These are phyloP conservation scores for Coprinopsis sp. DNA, from an alignment of 768 basidiomycete species.

Conservation along the genomic window DNA sequence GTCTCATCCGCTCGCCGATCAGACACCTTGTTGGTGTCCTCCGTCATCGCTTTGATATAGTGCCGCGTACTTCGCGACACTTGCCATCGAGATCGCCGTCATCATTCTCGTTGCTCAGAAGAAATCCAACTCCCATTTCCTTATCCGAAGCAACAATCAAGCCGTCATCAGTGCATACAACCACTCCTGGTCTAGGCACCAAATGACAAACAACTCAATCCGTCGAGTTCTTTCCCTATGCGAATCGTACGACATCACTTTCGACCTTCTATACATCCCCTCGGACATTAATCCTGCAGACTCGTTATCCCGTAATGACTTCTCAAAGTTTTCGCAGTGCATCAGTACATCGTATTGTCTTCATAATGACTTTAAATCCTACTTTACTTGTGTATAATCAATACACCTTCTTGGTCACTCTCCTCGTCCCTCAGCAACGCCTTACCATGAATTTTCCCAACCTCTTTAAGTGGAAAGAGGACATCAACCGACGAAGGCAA, in stretches of 20 bases:
- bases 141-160: conserved; percentile 30
- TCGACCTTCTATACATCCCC: conserved; percentile 4
- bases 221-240: conserved; percentile 6
- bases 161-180: conserved; percentile 28
- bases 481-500: no score
- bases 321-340: neutral
- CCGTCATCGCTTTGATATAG: no score
- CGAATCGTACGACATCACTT: conserved; percentile 2
- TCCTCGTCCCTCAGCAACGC: no score
- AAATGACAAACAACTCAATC: conserved; percentile 15
- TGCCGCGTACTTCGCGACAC: conserved; percentile 23
- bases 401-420: no score
- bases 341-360: no score
- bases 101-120: conserved; percentile 1
- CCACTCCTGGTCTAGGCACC: conserved; percentile 15
- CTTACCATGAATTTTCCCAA: no score
- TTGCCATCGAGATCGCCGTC: conserved; percentile 24
- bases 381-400: no score
- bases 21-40: no score
- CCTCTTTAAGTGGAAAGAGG: no score
- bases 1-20: no score
- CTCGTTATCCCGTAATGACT: neutral
- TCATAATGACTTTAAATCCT: no score
- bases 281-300: conserved; percentile 7
- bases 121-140: conserved; percentile 19